These are phyloP conservation scores for Geranomyces variabilis DNA, from an alignment of 192 early-diverging fungal genomes.

Conservation along the genomic window DNA sequence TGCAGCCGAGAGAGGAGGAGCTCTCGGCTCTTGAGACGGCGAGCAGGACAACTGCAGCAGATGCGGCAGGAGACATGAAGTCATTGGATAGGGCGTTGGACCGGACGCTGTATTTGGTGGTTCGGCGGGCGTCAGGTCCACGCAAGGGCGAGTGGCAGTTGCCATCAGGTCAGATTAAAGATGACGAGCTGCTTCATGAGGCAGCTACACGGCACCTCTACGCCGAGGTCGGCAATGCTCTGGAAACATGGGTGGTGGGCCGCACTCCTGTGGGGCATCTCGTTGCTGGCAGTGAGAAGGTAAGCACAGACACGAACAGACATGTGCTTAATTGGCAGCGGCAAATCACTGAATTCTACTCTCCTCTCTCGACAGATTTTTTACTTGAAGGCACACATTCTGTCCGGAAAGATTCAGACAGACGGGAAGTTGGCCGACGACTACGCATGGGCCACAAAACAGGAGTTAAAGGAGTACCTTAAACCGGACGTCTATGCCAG, in stretches of 20 bases:
- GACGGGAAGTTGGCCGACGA: constrained; percentile 63
- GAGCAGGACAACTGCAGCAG: constrained; percentile 63
- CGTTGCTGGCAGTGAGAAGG: constrained; percentile 43
- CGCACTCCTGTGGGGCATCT: constrained; percentile 75
- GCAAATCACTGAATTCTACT: not conserved
- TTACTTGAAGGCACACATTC: constrained; percentile 83
- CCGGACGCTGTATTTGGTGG: constrained; percentile 79
- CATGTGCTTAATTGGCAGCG: not conserved
- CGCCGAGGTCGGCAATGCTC: constrained; percentile 70
- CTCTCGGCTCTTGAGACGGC: constrained; percentile 48
- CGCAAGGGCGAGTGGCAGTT: constrained; percentile 70
- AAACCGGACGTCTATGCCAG: constrained; percentile 24
- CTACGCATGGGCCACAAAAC: constrained; percentile 76
- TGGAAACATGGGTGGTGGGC: constrained; percentile 90
- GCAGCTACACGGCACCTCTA: constrained; percentile 74
- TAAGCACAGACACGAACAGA: not conserved
- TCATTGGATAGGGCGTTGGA: constrained; percentile 78
- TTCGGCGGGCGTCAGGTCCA: constrained; percentile 47
- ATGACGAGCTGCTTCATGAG: constrained; percentile 72
- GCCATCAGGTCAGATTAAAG: constrained; percentile 67
- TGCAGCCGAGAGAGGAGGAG: constrained; percentile 56
- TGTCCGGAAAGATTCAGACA: constrained; percentile 71
- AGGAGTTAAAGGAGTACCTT: constrained; percentile 54
- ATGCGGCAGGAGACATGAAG: constrained; percentile 64
- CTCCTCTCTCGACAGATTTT: constrained; percentile 60